phyloP scores from a whole-genome alignment of 805 yeast genomes.

The Candida cerambycidarum region DNA sequence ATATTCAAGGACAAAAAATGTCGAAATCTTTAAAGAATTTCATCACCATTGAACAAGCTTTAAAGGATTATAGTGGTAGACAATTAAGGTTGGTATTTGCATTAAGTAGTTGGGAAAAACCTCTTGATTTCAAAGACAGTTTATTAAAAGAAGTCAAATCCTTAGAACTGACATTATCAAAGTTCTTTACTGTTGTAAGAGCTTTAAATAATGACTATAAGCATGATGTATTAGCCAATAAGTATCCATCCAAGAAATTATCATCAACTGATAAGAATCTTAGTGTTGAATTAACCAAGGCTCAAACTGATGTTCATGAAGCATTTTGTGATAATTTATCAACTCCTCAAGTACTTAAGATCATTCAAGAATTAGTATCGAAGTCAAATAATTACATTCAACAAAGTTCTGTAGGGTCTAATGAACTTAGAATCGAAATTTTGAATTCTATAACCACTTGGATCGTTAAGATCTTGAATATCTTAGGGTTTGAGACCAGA shows the following conservation, averaged over 20 bases:
- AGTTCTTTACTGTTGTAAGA: conserved; percentile 83
- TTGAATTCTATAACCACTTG: conserved; percentile 63
- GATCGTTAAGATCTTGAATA: conserved; percentile 65
- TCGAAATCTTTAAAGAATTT: conserved; percentile 92
- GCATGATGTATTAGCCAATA: conserved; percentile 41
- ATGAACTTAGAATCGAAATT: conserved; percentile 61
- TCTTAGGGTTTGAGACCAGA: conserved; percentile 77
- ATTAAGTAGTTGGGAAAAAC: conserved; percentile 87
- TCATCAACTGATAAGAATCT: conserved; percentile 56
- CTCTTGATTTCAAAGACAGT: conserved; percentile 86
- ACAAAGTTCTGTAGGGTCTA: conserved; percentile 38
- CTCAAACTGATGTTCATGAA: conserved; percentile 62
- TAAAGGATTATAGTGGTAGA: conserved; percentile 65
- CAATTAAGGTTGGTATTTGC: conserved; percentile 92
- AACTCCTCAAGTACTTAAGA: conserved; percentile 71
- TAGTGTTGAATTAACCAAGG: conserved; percentile 44
- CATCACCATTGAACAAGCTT: conserved; percentile 90
- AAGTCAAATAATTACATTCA: conserved; percentile 71
- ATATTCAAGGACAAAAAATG: conserved; percentile 98
- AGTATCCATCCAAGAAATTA: conserved; percentile 61
- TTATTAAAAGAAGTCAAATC: conserved; percentile 75
- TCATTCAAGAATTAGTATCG: conserved; percentile 66
- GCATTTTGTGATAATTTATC: conserved; percentile 89
- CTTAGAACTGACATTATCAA: conserved; percentile 69
- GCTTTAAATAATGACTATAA: conserved; percentile 72